These are phyloP conservation scores for Cudoniella acicularis DNA, from an alignment of 495 filamentous ascomycete species.

Conservation along the genomic window DNA sequence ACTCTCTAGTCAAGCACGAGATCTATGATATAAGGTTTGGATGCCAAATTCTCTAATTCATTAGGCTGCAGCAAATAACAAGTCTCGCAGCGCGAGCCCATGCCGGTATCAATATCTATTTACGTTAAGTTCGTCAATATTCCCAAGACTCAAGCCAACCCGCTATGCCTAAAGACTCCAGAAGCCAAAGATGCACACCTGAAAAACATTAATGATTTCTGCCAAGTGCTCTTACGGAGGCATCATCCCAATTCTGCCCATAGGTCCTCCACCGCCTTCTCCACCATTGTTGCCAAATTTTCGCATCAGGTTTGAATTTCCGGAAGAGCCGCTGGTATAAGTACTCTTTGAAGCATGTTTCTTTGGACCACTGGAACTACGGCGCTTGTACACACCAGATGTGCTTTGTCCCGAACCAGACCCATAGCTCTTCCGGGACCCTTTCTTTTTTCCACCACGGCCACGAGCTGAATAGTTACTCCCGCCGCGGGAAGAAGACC, in stretches of 20 bases:
- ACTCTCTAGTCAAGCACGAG: too few relatives aligned
- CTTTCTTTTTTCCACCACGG: neutral
- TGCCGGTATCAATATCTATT: neutral
- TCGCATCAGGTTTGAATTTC: neutral
- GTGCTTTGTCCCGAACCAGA: neutral
- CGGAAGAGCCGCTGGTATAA: neutral
- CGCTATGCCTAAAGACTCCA: neutral
- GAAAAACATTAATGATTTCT: neutral
- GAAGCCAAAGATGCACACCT: neutral
- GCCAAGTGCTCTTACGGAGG: constrained; percentile 8
- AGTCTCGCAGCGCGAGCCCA: too few relatives aligned
- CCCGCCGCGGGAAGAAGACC: neutral
- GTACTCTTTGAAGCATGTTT: neutral
- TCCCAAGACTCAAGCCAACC: neutral
- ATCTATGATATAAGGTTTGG: too few relatives aligned
- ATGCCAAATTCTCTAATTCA: too few relatives aligned
- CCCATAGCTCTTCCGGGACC: neutral
- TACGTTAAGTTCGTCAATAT: neutral
- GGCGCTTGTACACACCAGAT: constrained; percentile 4
- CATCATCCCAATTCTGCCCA: constrained; percentile 21
- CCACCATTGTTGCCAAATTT: constrained; percentile 6
- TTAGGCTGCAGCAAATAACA: too few relatives aligned
- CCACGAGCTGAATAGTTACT: neutral
- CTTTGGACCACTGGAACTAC: constrained; percentile 5
- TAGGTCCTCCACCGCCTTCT: constrained; percentile 5